A percentile compares a stretch with the other conserved stretches of the same genome.
Evolutionary conservation across 768 basidiomycete genomes (phyloP).

Genomic region (Strobilomyces confusus): DNA sequence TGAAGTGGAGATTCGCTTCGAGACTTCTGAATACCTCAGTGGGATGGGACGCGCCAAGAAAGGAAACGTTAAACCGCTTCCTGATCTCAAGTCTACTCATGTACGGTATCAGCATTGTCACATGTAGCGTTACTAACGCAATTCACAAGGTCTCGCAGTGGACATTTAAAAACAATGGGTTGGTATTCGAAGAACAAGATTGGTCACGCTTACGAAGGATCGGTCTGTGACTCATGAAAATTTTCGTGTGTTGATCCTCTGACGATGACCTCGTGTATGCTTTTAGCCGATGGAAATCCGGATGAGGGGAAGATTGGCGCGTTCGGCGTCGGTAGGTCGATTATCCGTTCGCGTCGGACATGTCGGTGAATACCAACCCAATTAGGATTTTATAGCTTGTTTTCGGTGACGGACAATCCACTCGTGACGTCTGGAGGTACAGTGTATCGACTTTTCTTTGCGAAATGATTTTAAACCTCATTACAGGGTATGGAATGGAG

Average conservation of each 20-base stretch:
- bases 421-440: conserved; percentile 77
- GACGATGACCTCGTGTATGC: neutral
- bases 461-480: neutral
- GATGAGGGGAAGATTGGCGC: conserved; percentile 26
- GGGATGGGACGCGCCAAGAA: conserved; percentile 6
- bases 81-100: conserved; percentile 61
- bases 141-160: conserved; percentile 64
- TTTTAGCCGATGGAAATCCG: conserved; percentile 24
- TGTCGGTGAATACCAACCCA: neutral
- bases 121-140: neutral
- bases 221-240: neutral
- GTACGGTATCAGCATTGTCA: conserved; percentile 33
- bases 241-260: neutral
- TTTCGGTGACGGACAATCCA: conserved; percentile 80
- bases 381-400: conserved; percentile 68
- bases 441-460: conserved; percentile 9
- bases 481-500: neutral
- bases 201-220: conserved; percentile 1
- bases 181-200: conserved; percentile 53
- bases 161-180: conserved; percentile 87
- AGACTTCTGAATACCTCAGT: conserved; percentile 52
- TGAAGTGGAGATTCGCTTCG: conserved; percentile 74
- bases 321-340: conserved; percentile 22
- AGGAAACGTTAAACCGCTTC: conserved; percentile 32
- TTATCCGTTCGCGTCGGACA: neutral